Base-by-base conservation (phyloP, 1,139 yeast species). In the Yamadazyma atlantica region DNA sequence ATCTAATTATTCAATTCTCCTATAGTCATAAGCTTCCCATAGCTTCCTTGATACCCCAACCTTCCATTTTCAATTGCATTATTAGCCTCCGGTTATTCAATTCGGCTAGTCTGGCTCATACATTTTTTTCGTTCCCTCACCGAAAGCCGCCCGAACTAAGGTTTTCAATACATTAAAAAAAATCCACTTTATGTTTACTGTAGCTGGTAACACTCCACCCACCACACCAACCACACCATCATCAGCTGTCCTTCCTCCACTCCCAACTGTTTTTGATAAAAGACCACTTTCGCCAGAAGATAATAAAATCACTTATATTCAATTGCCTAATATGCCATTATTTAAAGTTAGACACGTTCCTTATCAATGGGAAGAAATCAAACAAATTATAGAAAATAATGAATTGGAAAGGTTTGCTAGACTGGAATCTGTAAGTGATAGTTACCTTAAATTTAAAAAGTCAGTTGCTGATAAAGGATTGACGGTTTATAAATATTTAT, bases 321-420 rank as follows among this genome's bases (percentile, higher is more conserved):
- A 61, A 29, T 55, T 62, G 29, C 62, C 66, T 15, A 55, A 59
- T 38, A 69, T 69, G 75, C 74, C 75, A 16, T 54, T 71, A 2
- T 62, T 69, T 38, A 69, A 70, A 45, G 55, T 66, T 18, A 61
- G 60, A 40, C 54, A 54, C 26, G 46, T 43, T 15, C 64, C 65
- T 22, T 66, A 51, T 42, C 43, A 58, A 3, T 71, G 77, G 77
- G 47, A 47, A 12, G 70, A 69, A 36, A 56, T 64, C 13, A 49
- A 49, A 30, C 52, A 57, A 17, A 66, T 71, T 27, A 53, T 66
- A 4, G 35, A 40, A 8, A 44, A 53, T 35, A 71, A 71, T 46
- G 54, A 59, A 33, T 54, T 71, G 33, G 73, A 69, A 39, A 48
- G 55, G 30, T 67, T 70, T 50, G 75, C 75, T 16, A 54, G 77